Evolutionary conservation across 371 early-diverging fungal genomes (phyloP).

Genomic region (Apophysomyces ossiformis): DNA sequence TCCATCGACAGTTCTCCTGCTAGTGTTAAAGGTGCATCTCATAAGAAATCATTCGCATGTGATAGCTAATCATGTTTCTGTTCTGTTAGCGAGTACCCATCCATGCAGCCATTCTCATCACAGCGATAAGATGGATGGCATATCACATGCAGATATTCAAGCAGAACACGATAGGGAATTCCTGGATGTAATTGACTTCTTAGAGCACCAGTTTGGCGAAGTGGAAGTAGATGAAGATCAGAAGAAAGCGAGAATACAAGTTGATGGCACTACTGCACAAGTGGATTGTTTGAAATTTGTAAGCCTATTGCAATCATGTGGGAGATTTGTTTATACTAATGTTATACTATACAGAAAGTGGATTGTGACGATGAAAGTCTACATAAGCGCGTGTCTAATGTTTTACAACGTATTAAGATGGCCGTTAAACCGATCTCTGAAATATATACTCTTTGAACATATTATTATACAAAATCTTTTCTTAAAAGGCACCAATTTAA

Average conservation of each 20-base stretch:
- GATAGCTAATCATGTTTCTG: neutral
- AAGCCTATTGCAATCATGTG: constrained; percentile 21
- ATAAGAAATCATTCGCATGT: neutral
- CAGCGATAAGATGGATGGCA: constrained; percentile 18
- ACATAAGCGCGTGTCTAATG: constrained; percentile 33
- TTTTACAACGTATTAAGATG: constrained; percentile 36
- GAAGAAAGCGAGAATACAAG: constrained; percentile 38
- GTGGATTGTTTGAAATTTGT: constrained; percentile 54
- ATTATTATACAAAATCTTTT: too few species aligned
- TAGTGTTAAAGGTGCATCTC: constrained; percentile 77
- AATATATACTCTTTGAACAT: too few species aligned
- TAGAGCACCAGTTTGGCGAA: constrained; percentile 51
- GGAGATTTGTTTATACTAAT: neutral
- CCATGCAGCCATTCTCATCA: constrained; percentile 44
- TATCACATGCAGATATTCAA: constrained; percentile 21
- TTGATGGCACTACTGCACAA: constrained; percentile 51
- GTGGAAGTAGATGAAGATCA: constrained; percentile 45
- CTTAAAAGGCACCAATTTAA: too few species aligned
- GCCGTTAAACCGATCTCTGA: constrained; percentile 38
- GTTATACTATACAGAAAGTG: constrained; percentile 24
- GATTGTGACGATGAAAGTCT: constrained; percentile 40
- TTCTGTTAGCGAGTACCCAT: constrained; percentile 39
- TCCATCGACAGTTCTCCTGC: constrained; percentile 90
- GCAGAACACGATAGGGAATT: constrained; percentile 39
- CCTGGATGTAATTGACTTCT: constrained; percentile 35